Evolutionary conservation across 108 stramenopile species (phyloP).

Genomic region (Cyclotella baltica): DNA sequence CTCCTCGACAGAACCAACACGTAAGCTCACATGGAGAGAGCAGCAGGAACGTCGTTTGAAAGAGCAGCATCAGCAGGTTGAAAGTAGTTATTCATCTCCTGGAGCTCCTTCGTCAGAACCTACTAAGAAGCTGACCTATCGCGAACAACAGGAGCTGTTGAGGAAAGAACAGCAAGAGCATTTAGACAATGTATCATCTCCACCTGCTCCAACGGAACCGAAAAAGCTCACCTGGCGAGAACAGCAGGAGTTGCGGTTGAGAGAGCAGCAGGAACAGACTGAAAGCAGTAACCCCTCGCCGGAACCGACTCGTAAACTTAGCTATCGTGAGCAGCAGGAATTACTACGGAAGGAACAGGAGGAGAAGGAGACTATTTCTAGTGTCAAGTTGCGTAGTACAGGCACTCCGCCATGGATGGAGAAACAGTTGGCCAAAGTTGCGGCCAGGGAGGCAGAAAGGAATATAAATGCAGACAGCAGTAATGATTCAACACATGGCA

Average conservation of each 20-base stretch:
- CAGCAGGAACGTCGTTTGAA: background rate
- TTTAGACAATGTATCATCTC: too few relatives aligned
- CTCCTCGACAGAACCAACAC: too few relatives aligned
- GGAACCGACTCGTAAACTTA: conserved; percentile 27
- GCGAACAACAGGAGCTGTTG: too few relatives aligned
- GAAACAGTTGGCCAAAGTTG: background rate
- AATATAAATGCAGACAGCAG: background rate
- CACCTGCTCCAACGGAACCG: too few relatives aligned
- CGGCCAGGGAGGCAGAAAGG: background rate
- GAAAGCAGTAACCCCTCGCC: background rate
- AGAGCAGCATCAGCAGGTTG: background rate
- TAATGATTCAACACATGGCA: background rate
- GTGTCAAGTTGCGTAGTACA: conserved; percentile 55
- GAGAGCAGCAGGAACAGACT: background rate
- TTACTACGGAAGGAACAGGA: too few relatives aligned
- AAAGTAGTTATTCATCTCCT: background rate
- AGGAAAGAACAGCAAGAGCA: too few relatives aligned
- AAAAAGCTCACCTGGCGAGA: too few relatives aligned
- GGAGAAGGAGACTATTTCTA: too few relatives aligned
- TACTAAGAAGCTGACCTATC: too few relatives aligned
- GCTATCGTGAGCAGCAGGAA: too few relatives aligned
- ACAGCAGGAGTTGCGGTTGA: background rate
- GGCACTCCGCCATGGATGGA: background rate
- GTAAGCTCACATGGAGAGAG: too few relatives aligned
- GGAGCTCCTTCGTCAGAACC: conserved; percentile 18